A percentile compares a stretch with the other conserved stretches of the same genome.
Conservation (phyloP, 2,329 filamentous ascomycete genomes). For the Botrytis squamosa region DNA sequence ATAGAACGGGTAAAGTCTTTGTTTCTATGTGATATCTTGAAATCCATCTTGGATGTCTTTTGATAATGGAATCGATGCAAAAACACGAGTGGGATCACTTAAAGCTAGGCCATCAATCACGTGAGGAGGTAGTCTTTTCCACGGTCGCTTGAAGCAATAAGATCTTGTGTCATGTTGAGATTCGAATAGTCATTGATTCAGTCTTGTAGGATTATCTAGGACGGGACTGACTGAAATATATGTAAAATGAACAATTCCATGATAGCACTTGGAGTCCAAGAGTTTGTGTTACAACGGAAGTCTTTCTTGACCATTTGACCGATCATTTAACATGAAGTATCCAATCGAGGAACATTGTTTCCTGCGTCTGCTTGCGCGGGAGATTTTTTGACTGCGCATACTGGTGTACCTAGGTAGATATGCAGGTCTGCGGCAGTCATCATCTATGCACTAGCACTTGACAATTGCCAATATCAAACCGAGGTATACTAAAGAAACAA, state of each 20-base stretch:
- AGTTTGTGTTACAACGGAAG: background rate
- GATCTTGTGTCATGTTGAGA: background rate
- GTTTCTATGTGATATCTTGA: background rate
- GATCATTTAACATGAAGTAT: background rate
- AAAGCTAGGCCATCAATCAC: background rate
- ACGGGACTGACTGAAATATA: background rate
- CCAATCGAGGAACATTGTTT: background rate
- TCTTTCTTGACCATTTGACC: background rate
- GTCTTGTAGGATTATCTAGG: background rate
- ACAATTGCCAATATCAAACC: background rate
- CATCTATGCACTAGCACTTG: background rate
- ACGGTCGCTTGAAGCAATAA: background rate
- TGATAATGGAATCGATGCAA: background rate
- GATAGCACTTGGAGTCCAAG: background rate
- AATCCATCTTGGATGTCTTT: background rate
- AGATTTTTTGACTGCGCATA: background rate
- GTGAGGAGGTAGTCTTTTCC: background rate
- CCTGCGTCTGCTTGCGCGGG: background rate
- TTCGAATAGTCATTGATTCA: background rate
- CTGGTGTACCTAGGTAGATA: background rate
- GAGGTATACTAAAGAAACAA: background rate
- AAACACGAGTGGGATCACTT: background rate
- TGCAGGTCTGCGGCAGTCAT: background rate
- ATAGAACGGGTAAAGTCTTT: background rate
- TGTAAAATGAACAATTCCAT: background rate